Percentiles rank a stretch among this genome's conserved stretches.
phyloP scores from a whole-genome alignment of 2,329 filamentous ascomycete species.

The Epichloe festucae region DNA sequence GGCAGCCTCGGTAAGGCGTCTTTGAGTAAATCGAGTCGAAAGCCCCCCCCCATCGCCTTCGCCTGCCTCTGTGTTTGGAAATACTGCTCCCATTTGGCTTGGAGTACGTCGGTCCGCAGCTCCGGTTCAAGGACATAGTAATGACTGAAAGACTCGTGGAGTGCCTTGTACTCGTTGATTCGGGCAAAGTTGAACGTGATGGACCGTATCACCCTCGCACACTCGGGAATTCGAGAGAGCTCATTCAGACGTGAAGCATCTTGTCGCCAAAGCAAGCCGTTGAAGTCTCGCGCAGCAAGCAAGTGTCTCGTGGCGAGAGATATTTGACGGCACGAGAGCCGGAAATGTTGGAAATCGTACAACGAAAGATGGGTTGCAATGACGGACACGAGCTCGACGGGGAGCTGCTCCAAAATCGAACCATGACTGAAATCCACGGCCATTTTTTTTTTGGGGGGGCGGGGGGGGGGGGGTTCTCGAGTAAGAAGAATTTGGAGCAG shows the following conservation, averaged over 20 bases:
- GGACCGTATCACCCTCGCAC: conserved; percentile 27
- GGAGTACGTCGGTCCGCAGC: conserved; percentile 21
- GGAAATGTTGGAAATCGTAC: conserved; percentile 26
- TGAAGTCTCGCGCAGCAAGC: conserved; percentile 28
- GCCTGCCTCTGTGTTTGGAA: conserved; percentile 22
- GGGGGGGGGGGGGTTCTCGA: neutral
- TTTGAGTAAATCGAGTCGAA: neutral
- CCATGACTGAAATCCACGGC: neutral
- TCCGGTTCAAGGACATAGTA: conserved; percentile 26
- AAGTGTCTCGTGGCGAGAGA: conserved; percentile 31
- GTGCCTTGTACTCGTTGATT: conserved; percentile 27
- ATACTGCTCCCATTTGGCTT: conserved; percentile 23
- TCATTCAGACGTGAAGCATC: conserved; percentile 30
- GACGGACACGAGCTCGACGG: conserved; percentile 27
- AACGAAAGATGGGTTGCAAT: conserved; percentile 29
- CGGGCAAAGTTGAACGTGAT: conserved; percentile 33
- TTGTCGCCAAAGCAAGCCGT: conserved; percentile 29
- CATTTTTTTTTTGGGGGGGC: neutral
- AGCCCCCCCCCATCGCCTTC: neutral
- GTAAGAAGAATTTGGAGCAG: neutral
- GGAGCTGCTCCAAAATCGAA: conserved; percentile 12
- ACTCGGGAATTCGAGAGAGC: conserved; percentile 29
- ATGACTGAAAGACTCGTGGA: conserved; percentile 21
- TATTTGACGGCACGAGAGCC: conserved; percentile 24
- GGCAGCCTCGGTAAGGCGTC: conserved; percentile 8